phyloP scores from a whole-genome alignment of 306 rosid genomes.

The Pterocarpus macrocarpus region DNA sequence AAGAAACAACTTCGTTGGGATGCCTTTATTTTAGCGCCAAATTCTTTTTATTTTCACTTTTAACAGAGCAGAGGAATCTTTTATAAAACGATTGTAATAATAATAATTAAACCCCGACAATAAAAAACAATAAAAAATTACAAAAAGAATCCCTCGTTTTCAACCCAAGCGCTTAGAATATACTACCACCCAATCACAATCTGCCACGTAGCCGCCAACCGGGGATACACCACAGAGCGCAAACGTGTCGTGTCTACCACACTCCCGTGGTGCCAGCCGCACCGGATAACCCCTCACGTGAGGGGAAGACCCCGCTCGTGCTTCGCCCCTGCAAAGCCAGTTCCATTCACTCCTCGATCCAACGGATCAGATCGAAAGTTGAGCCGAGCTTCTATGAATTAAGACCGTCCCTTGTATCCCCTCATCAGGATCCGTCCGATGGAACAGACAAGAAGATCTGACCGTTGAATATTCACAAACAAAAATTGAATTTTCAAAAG shows the following conservation, averaged over 20 bases:
- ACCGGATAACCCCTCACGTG: constrained; percentile 28
- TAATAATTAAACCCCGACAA: background rate
- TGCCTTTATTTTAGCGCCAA: constrained; percentile 58
- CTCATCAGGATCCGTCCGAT: constrained; percentile 57
- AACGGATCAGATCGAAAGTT: constrained; percentile 46
- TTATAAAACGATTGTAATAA: background rate
- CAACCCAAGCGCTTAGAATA: constrained; percentile 17
- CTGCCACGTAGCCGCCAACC: constrained; percentile 15
- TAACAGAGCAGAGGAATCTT: constrained; percentile 41
- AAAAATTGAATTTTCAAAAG: constrained; percentile 99
- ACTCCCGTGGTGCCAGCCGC: background rate
- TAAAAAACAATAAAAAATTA: background rate
- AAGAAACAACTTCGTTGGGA: constrained; percentile 24
- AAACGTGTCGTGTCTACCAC: constrained; percentile 37
- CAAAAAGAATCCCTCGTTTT: constrained; percentile 44
- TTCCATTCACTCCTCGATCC: constrained; percentile 42
- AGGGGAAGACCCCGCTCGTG: constrained; percentile 8
- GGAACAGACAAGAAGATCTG: constrained; percentile 38
- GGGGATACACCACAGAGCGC: too few relatives aligned
- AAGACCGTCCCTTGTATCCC: constrained; percentile 48
- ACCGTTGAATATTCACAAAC: constrained; percentile 69
- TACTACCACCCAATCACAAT: constrained; percentile 16
- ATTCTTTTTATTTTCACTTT: constrained; percentile 41
- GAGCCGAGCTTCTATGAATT: constrained; percentile 59
- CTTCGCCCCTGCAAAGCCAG: constrained; percentile 43